Conservation (phyloP, 441 rosid genomes). For the Pelargonium fulgidum region DNA sequence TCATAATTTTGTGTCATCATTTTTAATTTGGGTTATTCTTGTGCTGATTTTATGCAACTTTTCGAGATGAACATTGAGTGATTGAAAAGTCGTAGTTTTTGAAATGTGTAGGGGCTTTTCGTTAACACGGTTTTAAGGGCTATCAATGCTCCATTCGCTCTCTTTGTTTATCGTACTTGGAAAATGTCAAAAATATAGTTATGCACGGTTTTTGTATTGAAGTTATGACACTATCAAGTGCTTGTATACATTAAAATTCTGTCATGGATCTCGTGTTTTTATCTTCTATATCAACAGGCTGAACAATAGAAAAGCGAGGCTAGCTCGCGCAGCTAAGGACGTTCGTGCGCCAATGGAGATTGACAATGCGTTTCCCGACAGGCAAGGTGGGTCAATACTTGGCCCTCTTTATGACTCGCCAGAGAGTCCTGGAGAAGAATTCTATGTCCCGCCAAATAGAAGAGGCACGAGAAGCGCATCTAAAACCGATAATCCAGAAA, state of each 20-base stretch:
- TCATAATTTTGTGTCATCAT: too few relatives aligned
- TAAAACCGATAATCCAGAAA: slow-evolving; percentile 30
- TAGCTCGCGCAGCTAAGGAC: slow-evolving; percentile 84
- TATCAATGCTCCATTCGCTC: too few relatives aligned
- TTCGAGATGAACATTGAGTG: too few relatives aligned
- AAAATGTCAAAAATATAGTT: neutral
- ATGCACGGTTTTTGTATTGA: neutral
- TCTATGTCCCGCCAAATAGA: slow-evolving; percentile 31
- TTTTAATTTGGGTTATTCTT: too few relatives aligned
- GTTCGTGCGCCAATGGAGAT: slow-evolving; percentile 40
- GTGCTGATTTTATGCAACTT: too few relatives aligned
- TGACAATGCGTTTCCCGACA: slow-evolving; percentile 39
- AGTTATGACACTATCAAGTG: neutral
- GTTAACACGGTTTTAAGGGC: too few relatives aligned
- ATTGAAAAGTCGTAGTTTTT: too few relatives aligned
- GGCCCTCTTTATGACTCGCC: slow-evolving; percentile 37
- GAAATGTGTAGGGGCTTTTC: too few relatives aligned
- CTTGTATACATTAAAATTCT: slow-evolving; percentile 4
- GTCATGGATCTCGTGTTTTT: neutral
- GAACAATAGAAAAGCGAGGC: slow-evolving; percentile 90
- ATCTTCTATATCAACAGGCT: slow-evolving; percentile 46
- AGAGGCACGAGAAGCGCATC: slow-evolving; percentile 27
- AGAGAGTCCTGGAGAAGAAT: slow-evolving; percentile 55
- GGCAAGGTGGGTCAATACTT: slow-evolving; percentile 29
- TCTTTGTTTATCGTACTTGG: too few relatives aligned